These are phyloP conservation scores for Pleurotus tuoliensis DNA, from an alignment of 768 basidiomycete species.

Conservation along the genomic window DNA sequence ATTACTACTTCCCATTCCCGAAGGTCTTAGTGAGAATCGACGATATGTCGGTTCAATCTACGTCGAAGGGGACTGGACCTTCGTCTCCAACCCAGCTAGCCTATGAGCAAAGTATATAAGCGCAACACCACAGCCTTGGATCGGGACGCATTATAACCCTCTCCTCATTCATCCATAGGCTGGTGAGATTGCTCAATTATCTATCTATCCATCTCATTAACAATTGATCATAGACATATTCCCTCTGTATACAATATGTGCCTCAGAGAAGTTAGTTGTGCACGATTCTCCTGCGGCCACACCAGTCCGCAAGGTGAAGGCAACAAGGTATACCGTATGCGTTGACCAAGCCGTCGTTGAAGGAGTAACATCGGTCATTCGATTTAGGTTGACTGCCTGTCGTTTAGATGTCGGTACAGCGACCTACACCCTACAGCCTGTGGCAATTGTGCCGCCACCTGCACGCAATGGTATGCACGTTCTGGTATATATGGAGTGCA, in stretches of 20 bases:
- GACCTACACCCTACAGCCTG: constrained; percentile 8
- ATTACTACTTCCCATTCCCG: not conserved
- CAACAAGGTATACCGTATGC: not conserved
- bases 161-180: not conserved
- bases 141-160: not conserved
- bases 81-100: not conserved
- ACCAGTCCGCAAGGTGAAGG: constrained; percentile 9
- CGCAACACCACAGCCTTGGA: not conserved
- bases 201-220: not conserved
- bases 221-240: not conserved
- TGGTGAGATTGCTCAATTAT: not conserved
- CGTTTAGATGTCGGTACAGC: constrained; percentile 14
- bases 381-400: constrained; percentile 13
- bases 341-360: not conserved
- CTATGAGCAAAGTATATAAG: not conserved
- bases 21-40: constrained; percentile 13
- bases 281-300: constrained; percentile 12
- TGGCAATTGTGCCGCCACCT: constrained; percentile 8
- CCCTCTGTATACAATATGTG: constrained; percentile 9
- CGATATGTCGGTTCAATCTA: not conserved
- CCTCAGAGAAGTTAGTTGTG: constrained; percentile 15
- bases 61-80: not conserved
- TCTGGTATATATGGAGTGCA: not conserved
- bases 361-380: not conserved
- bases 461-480: constrained; percentile 12